A percentile compares a stretch with the other conserved stretches of the same genome.
Conservation (phyloP, 2,329 filamentous ascomycete genomes). For the Scedosporium boydii region DNA sequence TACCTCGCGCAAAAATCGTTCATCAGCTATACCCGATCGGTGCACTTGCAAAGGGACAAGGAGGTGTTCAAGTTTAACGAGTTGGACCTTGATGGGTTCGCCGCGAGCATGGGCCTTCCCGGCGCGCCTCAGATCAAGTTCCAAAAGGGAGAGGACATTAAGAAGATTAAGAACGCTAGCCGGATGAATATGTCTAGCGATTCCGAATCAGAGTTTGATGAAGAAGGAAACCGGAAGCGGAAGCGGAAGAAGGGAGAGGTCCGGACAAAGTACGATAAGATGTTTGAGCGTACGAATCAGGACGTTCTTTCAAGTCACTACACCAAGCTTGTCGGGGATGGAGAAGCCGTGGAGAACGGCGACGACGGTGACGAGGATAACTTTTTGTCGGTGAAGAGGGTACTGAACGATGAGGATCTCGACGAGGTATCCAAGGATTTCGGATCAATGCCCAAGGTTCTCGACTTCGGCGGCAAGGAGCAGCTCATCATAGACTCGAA, state of each 20-base stretch:
- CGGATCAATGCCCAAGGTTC: conserved; percentile 42
- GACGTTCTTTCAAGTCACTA: conserved; percentile 94
- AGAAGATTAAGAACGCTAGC: conserved; percentile 78
- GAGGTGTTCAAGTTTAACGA: conserved; percentile 79
- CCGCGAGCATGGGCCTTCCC: conserved; percentile 75
- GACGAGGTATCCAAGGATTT: conserved; percentile 36
- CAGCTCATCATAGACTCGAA: conserved; percentile 86
- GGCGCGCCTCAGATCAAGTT: conserved; percentile 92
- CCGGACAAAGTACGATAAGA: conserved; percentile 90
- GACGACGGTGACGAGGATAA: conserved; percentile 62
- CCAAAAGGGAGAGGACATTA: conserved; percentile 79
- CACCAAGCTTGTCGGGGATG: conserved; percentile 62
- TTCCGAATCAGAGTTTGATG: conserved; percentile 46
- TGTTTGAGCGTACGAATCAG: conserved; percentile 96
- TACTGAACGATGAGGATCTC: conserved; percentile 63
- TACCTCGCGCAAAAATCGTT: conserved; percentile 96
- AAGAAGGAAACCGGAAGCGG: conserved; percentile 35
- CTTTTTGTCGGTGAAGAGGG: conserved; percentile 82
- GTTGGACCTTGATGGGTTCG: conserved; percentile 77
- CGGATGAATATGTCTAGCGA: conserved; percentile 56
- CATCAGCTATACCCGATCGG: conserved; percentile 74
- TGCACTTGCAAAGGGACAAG: conserved; percentile 86
- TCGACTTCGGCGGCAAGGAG: conserved; percentile 60
- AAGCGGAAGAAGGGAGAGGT: conserved; percentile 62
- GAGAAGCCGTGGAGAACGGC: conserved; percentile 24